Evolutionary conservation across 2,329 filamentous ascomycete genomes (phyloP), one percentile per base, ranked within the genome.

Genomic region (Xylariaceae sp.): DNA sequence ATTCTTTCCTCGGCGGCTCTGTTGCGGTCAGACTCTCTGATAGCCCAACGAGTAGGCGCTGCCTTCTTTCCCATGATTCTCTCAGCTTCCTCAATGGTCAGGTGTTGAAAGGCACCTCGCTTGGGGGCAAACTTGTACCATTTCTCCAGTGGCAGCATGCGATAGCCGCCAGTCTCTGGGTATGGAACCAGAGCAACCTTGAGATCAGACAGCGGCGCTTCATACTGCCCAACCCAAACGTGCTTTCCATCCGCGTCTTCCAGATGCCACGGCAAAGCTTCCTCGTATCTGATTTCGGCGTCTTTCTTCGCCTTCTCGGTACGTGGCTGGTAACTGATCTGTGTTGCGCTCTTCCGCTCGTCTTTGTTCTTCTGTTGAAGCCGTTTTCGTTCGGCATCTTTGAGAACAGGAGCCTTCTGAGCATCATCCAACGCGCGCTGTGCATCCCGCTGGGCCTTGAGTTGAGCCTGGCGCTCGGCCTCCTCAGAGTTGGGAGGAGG

Each of bases 171-270:
- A 8, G 85, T 82, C 34, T 63, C 58, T 1, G 61, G 63, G 44
- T 86, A 82, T 39, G 91, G 88, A 49, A 90, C 82, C 45, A 93
- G 82, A 56, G 95, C 88, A 65, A 95, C 88, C 54, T 92, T 90
- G 55, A 90, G 87, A 68, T 93, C 88, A 0, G 93, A 96, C 44
- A 97, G 81, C 15, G 92, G 90, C 30, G 89, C 88, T 68, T 97
- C 89, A 67, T 97, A 97, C 58, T 87, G 89, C 50, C 92, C 94
- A 39, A 94, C 87, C 91, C 92, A 97, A 2, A 90, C 89, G 68
- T 96, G 93, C 73, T 93, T 96, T 64, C 92, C 91, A 69, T 99
- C 93, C 47, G 92, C 95, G 73, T 99, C 94, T 72, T 99, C 94
- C 42, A 99, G 75, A 72, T 97, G 92, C 94, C 94, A 99, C 4